These are phyloP conservation scores for Yamadazyma insecticola DNA, from an alignment of 805 yeast genomes.

Conservation along the genomic window DNA sequence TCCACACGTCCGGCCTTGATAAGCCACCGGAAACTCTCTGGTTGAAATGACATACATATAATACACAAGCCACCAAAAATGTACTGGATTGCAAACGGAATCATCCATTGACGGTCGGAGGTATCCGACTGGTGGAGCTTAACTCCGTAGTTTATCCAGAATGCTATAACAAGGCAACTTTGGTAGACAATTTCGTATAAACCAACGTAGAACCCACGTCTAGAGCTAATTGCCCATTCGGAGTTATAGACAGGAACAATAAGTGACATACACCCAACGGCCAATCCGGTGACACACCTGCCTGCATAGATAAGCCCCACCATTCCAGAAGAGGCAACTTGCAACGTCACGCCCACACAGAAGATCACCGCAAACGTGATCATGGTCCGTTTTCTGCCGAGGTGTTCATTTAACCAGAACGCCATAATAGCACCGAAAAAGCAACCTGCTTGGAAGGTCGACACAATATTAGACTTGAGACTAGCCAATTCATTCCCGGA, in stretches of 20 bases:
- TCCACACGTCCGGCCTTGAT: constrained; percentile 26
- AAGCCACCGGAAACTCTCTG: constrained; percentile 35
- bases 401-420: not conserved
- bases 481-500: constrained; percentile 4
- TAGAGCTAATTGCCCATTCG: not conserved
- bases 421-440: constrained; percentile 2
- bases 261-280: constrained; percentile 1
- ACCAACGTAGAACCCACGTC: not conserved
- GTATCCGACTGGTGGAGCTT: constrained; percentile 7
- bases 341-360: constrained; percentile 1
- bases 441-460: constrained; percentile 2
- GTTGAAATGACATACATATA: constrained; percentile 27
- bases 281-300: constrained; percentile 1
- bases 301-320: constrained; percentile 3
- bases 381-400: constrained; percentile 1
- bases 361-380: not conserved
- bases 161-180: no score
- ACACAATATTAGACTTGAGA: constrained; percentile 4
- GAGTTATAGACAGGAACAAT: constrained; percentile 1
- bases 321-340: not conserved
- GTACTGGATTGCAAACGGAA: constrained; percentile 36
- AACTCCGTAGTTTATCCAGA: constrained; percentile 6
- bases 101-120: constrained; percentile 30
- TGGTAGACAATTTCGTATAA: no score
- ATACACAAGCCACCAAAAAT: constrained; percentile 34